Evolutionary conservation across 495 filamentous ascomycete genomes (phyloP).

Genomic region (Penicillium subrubescens): DNA sequence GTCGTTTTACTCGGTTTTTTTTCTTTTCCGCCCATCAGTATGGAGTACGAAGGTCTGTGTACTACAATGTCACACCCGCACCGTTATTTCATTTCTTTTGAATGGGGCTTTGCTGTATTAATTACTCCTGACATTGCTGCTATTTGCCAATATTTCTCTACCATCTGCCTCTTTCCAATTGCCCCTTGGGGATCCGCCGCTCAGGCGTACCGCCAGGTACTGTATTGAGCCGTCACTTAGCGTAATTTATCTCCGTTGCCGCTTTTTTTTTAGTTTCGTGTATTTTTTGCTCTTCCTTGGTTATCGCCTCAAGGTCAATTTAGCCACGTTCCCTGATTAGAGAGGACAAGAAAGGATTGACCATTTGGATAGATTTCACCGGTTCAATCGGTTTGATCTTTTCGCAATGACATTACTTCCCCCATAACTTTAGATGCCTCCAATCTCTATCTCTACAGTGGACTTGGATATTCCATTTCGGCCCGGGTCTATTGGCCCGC

Average conservation of each 20-base stretch:
- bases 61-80: constrained; percentile 25
- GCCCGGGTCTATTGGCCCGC: constrained; percentile 13
- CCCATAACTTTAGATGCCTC: neutral
- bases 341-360: neutral
- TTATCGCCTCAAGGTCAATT: neutral
- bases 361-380: neutral
- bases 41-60: too few relatives aligned
- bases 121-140: neutral
- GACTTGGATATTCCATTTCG: constrained; percentile 1
- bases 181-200: neutral
- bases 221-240: neutral
- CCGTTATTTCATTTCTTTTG: constrained; percentile 23
- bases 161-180: neutral
- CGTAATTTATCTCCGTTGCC: constrained; percentile 10
- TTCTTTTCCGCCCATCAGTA: neutral
- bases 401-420: neutral
- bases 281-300: neutral
- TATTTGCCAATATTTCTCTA: neutral
- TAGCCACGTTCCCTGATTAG: neutral
- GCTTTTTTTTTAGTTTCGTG: neutral
- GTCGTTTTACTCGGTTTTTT: neutral
- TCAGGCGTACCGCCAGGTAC: neutral
- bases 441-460: neutral
- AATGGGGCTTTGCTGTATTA: neutral
- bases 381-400: neutral